Evolutionary conservation across 2,329 filamentous ascomycete genomes (phyloP), one percentile per base, ranked within the genome.

Genomic region (Arachnopeziza araneosa): DNA sequence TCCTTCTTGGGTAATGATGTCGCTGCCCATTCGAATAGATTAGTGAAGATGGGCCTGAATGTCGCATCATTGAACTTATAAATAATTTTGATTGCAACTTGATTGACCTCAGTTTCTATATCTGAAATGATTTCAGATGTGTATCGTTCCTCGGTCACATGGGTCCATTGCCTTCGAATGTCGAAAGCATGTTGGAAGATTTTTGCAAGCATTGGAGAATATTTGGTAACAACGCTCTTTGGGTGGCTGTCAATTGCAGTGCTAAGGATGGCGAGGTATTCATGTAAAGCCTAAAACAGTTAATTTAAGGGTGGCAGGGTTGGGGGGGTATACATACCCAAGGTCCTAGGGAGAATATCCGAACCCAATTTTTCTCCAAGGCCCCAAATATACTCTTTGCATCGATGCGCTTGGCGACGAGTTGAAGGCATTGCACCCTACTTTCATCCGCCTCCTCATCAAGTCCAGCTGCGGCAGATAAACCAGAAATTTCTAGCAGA

Each of bases 41-140:
- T 85, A 19, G 86, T 82, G 77, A 98, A 99, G 64, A 99, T 86
- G 0, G 95, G 96, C 14, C 93, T 83, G 84, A 99, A 99, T 0
- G 89, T 86, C 0, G 89, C 87, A 72, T 99, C 95, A 75, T 97
- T 98, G 63, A 99, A 83, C 79, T 98, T 98, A 79, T 96, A 91
- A 57, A 96, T 89, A 86, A 97, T 95, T 74, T 91, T 90, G 61
- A 99, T 83, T 0, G 87, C 84, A 14, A 89, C 85, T 10, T 88
- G 83, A 71, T 91, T 88, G 66, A 90, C 70, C 12, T 79, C 78
- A 1, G 78, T 76, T 71, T 96, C 91, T 14, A 91, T 78, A 50
- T 80, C 78, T 22, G 79, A 74, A 6, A 90, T 73, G 52, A 82
- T 76, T 17, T 80, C 75, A 19, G 79, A 70, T 44, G 64, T 69